phyloP scores from a whole-genome alignment of 805 yeast species.

The Yarrowia hollandica region DNA sequence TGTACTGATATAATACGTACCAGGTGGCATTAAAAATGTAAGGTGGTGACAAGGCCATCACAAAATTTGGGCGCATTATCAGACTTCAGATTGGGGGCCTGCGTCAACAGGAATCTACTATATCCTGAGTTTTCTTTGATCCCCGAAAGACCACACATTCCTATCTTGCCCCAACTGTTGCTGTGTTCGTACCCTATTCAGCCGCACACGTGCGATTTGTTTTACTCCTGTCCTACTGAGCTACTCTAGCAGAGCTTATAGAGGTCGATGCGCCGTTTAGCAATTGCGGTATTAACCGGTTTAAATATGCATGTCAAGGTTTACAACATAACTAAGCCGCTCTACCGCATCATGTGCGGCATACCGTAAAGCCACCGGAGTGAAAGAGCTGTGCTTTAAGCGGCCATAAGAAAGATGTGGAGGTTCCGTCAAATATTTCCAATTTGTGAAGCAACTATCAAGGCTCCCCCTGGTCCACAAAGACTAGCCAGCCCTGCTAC shows the following conservation, averaged over 20 bases:
- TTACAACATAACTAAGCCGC: constrained; percentile 20
- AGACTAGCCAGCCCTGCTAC: background rate
- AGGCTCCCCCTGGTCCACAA: background rate
- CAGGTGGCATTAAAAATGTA: no score
- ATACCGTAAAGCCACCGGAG: constrained; percentile 1
- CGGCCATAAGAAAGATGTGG: background rate
- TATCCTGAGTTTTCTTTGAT: no score
- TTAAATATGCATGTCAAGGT: background rate
- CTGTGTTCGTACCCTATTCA: constrained; percentile 14
- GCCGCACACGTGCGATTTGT: constrained; percentile 23
- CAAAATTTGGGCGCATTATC: no score
- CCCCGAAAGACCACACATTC: constrained; percentile 11
- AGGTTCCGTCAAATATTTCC: no score
- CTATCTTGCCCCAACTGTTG: background rate
- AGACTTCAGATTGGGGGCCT: no score
- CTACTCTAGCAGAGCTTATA: background rate
- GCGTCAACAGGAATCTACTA: no score
- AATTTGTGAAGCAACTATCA: no score
- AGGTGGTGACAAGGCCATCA: no score
- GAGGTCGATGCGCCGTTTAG: constrained; percentile 26
- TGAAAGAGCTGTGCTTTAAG: background rate
- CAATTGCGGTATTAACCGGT: constrained; percentile 26
- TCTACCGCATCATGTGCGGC: constrained; percentile 20
- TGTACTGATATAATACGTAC: no score
- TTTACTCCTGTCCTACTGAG: constrained; percentile 15